Percentiles rank a stretch among this genome's conserved stretches.
These are phyloP conservation scores for Diaporthe ilicicola DNA, from an alignment of 2,329 filamentous ascomycete genomes.

Conservation along the genomic window DNA sequence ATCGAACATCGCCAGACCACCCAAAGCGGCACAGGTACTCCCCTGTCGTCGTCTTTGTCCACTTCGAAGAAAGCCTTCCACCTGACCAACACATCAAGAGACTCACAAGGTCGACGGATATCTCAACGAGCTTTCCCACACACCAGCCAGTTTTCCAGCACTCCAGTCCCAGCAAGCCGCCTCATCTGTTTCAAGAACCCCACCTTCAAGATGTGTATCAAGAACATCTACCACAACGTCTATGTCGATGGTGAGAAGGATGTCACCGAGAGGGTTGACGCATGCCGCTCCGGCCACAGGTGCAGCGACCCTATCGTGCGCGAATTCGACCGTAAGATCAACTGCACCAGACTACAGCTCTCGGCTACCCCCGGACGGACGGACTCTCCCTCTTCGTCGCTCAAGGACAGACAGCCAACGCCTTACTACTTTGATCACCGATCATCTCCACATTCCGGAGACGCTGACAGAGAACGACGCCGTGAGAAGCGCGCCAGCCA, in stretches of 20 bases:
- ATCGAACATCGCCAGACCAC: slow-evolving; percentile 19
- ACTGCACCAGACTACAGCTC: slow-evolving; percentile 37
- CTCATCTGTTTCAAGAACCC: slow-evolving; percentile 25
- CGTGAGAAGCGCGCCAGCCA: slow-evolving; percentile 28
- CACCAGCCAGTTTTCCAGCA: not conserved
- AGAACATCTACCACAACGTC: slow-evolving; percentile 44
- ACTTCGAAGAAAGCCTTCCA: slow-evolving; percentile 21
- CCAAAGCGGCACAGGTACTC: slow-evolving; percentile 21
- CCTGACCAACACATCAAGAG: not conserved
- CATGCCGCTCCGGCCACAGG: slow-evolving; percentile 41
- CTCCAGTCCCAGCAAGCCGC: slow-evolving; percentile 1
- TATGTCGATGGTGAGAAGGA: slow-evolving; percentile 43
- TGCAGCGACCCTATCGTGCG: slow-evolving; percentile 40
- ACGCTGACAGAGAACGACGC: slow-evolving; percentile 28
- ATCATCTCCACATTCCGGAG: slow-evolving; percentile 11
- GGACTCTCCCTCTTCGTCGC: slow-evolving; percentile 26
- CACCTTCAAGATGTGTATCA: slow-evolving; percentile 44
- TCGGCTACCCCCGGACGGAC: slow-evolving; percentile 10
- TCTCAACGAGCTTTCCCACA: not conserved
- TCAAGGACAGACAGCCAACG: slow-evolving; percentile 31
- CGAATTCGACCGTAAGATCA: slow-evolving; percentile 39
- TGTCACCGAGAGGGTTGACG: slow-evolving; percentile 42
- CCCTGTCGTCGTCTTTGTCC: slow-evolving; percentile 32
- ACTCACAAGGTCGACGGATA: slow-evolving; percentile 2
- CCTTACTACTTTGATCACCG: slow-evolving; percentile 32